Conservation (phyloP, 306 rosid genomes). For the Dalbergia oliveri region DNA sequence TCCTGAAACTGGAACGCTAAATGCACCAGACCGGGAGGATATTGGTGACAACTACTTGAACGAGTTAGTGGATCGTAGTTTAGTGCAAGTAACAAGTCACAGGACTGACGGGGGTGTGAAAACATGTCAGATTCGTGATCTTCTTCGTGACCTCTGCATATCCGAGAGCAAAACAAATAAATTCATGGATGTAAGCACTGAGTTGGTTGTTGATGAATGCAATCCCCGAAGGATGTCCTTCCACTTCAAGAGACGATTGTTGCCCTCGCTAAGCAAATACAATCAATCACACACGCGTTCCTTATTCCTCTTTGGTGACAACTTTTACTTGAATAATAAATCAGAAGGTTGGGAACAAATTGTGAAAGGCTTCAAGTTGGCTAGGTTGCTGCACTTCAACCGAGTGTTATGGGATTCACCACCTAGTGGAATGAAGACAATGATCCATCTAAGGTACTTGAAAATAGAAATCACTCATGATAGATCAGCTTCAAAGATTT, state of each 20-base stretch:
- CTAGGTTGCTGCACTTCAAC: not conserved
- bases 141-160: not conserved
- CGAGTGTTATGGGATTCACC: not conserved
- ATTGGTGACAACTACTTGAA: conserved; percentile 26
- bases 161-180: not conserved
- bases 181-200: not conserved
- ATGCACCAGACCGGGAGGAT: not conserved
- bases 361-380: not conserved
- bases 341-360: not conserved
- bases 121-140: conserved; percentile 33
- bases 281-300: not conserved
- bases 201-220: not conserved
- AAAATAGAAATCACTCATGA: not conserved
- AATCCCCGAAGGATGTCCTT: conserved; percentile 26
- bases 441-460: conserved; percentile 15
- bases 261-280: no score
- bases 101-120: conserved; percentile 35
- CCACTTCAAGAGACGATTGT: not conserved
- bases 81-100: not conserved
- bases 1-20: no score
- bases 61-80: conserved; percentile 27
- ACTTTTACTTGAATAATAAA: not conserved
- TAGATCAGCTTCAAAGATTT: not conserved
- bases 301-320: not conserved
- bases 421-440: not conserved